Base-by-base conservation (phyloP, 1,139 yeast genomes). In the Meyerozyma smithsonii region DNA sequence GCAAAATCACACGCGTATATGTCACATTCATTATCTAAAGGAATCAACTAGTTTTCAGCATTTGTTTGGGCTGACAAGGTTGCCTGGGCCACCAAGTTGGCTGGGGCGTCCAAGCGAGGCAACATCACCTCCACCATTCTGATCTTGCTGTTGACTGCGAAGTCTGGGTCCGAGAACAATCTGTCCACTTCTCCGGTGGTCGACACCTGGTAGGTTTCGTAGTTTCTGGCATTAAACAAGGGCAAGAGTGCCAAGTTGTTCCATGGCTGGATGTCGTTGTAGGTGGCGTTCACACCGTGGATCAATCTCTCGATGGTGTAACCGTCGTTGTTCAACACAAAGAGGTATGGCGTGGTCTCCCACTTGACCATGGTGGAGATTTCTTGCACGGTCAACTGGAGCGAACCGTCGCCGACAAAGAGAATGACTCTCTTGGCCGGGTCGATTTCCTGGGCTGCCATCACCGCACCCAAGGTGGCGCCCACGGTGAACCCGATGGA, bases 401-500 rank as follows among this genome's bases (percentile, higher is more conserved):
- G 72, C 21, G 95, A 86, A 58, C 95, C 96, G 61, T 87, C 96
- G 64, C 96, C 95, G 42, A 85, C 84, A 62, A 87, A 87, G 51
- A 87, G 69, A 48, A 85, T 74, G 44, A 84, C 94, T 70, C 95
- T 77, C 62, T 78, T 81, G 48, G 63, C 60, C 39, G 81, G 79
- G 56, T 81, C 81, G 39, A 81, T 55, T 61, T 87, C 95, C 55
- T 79, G 79, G 45, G 89, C 85, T 18, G 95, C 95, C 71, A 84
- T 76, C 26, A 83, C 82, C 23, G 95, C 95, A 63, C 96, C 96
- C 45, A 82, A 66, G 28, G 87, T 75, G 39, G 95, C 85, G 56
- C 95, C 95, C 36, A 85, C 87, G 24, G 95, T 79, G 72, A 71
- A 87, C 55, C 95, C 96, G 62, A 87, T 85, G 36, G 95, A 84